These are phyloP conservation scores for Tetradesmus lagerheimii DNA, from an alignment of 139 green algal genomes.

Conservation along the genomic window DNA sequence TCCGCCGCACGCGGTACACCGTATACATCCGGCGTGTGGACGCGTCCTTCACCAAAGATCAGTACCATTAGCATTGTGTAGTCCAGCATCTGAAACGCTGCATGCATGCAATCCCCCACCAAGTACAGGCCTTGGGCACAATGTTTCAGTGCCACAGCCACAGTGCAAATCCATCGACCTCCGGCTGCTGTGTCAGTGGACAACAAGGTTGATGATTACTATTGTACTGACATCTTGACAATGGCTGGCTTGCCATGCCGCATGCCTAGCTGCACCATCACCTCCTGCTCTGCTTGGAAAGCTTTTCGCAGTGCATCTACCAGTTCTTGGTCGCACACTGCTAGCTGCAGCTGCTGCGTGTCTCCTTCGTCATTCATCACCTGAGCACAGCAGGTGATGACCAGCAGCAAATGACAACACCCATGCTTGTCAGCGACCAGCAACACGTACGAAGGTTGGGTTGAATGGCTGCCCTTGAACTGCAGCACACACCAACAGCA, in stretches of 20 bases:
- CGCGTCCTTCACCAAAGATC: no score
- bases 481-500: no score
- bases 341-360: conserved; percentile 9
- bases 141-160: background rate
- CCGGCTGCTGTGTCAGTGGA: background rate
- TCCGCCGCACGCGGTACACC: no score
- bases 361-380: conserved; percentile 31
- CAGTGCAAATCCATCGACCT: no score
- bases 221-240: background rate
- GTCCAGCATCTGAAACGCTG: no score
- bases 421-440: no score
- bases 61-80: no score
- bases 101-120: no score
- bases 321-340: conserved; percentile 16
- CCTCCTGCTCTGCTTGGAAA: conserved; percentile 3
- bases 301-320: background rate
- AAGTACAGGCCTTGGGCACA: background rate
- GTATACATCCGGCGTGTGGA: no score
- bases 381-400: background rate
- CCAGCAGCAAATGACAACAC: no score
- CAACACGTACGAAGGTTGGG: no score
- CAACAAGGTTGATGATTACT: background rate
- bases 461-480: no score
- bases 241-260: conserved; percentile 11
- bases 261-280: conserved; percentile 3